Base-by-base conservation (phyloP, 768 basidiomycete genomes). In the Tubosaeta brunneosetosa region DNA sequence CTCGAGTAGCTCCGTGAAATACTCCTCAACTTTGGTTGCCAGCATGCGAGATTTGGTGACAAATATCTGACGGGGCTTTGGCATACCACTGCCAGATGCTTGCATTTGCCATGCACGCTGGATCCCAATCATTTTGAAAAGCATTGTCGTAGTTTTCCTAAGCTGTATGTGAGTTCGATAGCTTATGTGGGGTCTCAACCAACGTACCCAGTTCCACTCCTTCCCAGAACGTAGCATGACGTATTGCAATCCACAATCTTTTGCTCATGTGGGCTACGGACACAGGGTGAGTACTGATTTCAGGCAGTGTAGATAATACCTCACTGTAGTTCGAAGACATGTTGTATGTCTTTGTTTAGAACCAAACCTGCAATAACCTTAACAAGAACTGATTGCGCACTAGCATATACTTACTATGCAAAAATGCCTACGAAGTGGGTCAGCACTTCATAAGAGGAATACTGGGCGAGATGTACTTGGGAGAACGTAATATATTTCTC, bases 91-190 rank as follows among this genome's bases (percentile, higher is more conserved):
- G 7, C 42, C 49, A 17, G 51, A 49, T 4, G 7, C 9, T n/a
- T 69, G 64, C 25, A 72, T 54, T 38, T 77, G 66, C 68, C 77
- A 84, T 3, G 78, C 73, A n/a, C 77, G 69, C 56, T 88, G 82
- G 7, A 86, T 79, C 2, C 79, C 77, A 2, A 88, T 72, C 78
- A 89, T 88, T 64, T 86, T 88, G 71, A 84, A 85, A 1, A 89
- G 70, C 77, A 89, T 86, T 0, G 85, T 84, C 0, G 87, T 88
- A 0, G 85, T 88, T 74, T 88, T 88, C 1, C 86, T 86, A 38
- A 16, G 19, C 6, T 1, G 3, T 17, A 12, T 22, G 19, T 59
- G 42, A 54, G 51, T 12, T 16, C 5, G 22, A 12, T 2, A 14
- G 12, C 37, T 46, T 17, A 22, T 3, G 0, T 29, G 2, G 14